Evolutionary conservation across 495 filamentous ascomycete species (phyloP).

Genomic region (Penicillium canariense): DNA sequence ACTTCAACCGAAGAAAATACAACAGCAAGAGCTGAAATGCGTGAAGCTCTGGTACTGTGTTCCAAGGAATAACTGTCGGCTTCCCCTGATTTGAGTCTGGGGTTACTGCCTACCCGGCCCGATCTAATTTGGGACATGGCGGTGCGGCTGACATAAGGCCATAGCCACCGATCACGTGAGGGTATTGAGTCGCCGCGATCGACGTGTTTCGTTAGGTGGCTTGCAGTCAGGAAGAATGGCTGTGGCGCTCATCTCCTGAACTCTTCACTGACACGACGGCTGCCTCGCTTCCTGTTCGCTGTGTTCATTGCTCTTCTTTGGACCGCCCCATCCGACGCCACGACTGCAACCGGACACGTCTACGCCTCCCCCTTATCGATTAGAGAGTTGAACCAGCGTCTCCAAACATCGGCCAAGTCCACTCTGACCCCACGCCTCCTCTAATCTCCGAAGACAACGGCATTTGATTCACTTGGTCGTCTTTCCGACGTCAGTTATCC

Average conservation of each 20-base stretch:
- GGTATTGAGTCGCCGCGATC: conserved; percentile 1
- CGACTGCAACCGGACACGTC: conserved; percentile 28
- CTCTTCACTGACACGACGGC: not conserved
- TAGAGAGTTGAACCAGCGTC: not conserved
- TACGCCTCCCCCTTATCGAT: conserved; percentile 24
- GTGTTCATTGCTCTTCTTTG: not conserved
- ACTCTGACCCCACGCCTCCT: conserved; percentile 3
- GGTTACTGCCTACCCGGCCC: conserved; percentile 1
- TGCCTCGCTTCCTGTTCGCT: not conserved
- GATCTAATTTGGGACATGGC: conserved; percentile 16
- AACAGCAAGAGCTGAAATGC: not conserved
- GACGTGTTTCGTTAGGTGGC: conserved; percentile 14
- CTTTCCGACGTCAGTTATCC: conserved; percentile 1
- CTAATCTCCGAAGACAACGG: conserved; percentile 7
- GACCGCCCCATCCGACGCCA: not conserved
- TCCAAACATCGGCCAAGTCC: conserved; percentile 4
- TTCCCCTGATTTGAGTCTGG: conserved; percentile 20
- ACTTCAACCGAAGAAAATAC: not conserved
- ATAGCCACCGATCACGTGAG: conserved; percentile 11
- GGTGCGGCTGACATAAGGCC: conserved; percentile 23
- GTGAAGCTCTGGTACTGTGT: not conserved
- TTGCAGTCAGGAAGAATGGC: not conserved
- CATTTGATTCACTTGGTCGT: not conserved
- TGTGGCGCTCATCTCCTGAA: not conserved
- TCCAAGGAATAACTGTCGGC: not conserved